Percentiles rank a stretch among this genome's conserved stretches.
Conservation (phyloP, 2,329 filamentous ascomycete genomes). For the Knufia petricola region DNA sequence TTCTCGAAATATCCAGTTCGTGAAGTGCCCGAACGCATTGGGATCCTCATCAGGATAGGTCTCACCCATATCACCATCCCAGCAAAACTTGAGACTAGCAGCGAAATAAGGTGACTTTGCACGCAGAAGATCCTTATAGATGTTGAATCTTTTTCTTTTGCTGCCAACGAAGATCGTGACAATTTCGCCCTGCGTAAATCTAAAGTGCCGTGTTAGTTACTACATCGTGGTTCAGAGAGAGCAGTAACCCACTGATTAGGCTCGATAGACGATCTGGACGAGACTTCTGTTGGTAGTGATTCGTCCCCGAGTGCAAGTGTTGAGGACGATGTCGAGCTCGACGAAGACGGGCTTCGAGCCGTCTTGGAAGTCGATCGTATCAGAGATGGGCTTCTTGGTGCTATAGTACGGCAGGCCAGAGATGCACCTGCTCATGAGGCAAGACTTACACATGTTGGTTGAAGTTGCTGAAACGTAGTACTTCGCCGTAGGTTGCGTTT, state of each 20-base stretch:
- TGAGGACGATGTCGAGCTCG: too few relatives aligned
- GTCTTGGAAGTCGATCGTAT: too few relatives aligned
- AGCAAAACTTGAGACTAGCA: conserved; percentile 41
- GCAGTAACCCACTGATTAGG: not conserved
- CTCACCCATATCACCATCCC: conserved; percentile 40
- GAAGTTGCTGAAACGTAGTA: too few relatives aligned
- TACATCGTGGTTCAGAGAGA: not conserved
- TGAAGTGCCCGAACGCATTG: conserved; percentile 42
- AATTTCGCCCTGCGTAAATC: conserved; percentile 14
- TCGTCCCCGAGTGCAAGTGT: too few relatives aligned
- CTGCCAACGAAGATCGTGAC: conserved; percentile 43
- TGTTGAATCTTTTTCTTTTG: conserved; percentile 27
- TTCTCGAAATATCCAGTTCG: conserved; percentile 27
- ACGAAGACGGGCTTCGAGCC: too few relatives aligned
- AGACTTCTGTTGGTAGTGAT: not conserved
- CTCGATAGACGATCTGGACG: too few relatives aligned
- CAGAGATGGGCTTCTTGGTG: too few relatives aligned
- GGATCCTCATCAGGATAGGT: conserved; percentile 45
- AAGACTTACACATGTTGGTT: too few relatives aligned
- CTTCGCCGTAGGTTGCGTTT: too few relatives aligned
- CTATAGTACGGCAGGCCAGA: too few relatives aligned
- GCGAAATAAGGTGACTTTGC: conserved; percentile 41
- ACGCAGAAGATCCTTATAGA: conserved; percentile 29
- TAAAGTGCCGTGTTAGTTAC: not conserved
- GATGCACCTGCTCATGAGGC: too few relatives aligned